Base-by-base conservation (phyloP, 2,329 filamentous ascomycete species). In the Onygena corvina region DNA sequence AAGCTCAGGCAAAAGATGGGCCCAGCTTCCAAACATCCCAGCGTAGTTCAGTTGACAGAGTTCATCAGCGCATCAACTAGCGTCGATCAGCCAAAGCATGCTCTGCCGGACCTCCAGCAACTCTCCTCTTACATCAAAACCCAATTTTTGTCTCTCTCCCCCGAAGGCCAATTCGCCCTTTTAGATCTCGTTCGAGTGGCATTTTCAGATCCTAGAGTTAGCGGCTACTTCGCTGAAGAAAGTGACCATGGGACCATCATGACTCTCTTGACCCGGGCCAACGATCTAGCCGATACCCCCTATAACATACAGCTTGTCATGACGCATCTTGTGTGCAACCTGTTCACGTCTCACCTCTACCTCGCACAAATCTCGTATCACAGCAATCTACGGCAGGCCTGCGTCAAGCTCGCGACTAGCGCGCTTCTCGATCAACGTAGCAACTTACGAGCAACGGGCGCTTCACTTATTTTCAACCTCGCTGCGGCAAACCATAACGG, bases 261-360 rank as follows among this genome's bases (percentile, higher is more conserved):
- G 29, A 70, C 76, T 0, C 66, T 94, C 2, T 59, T 66, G 27
- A 56, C 60, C 1, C 65, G 71, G n/a, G 66, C 86, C 38, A 80
- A 76, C 54, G 63, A 69, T 4, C 71, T 76, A 27, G 61, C 69
- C 6, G 65, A 70, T 1, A 84, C 81, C 34, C 86, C 87, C 0
- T 95, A 95, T 61, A 81, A 85, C 3, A 74, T 93, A 1, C 82
- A 87, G 11, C 78, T 95, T 1, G 86, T 94, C 12, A 83, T 86
- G 0, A 68, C 94, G 18, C 89, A 95, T 57, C 76, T 90, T 60
- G 76, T 79, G 1, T 93, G 87, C 67, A 95, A 94, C 59, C 71
- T 94, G 35, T 94, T 94, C 68, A 81, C 79, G 0, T 83, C 82
- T 0, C 76, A 79, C 0, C 71, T 94, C 0, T 93, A 83, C 59